A percentile compares a stretch with the other conserved stretches of the same genome.
phyloP scores from a whole-genome alignment of 2,329 filamentous ascomycete species.

The Paracoccidioides lutzii region DNA sequence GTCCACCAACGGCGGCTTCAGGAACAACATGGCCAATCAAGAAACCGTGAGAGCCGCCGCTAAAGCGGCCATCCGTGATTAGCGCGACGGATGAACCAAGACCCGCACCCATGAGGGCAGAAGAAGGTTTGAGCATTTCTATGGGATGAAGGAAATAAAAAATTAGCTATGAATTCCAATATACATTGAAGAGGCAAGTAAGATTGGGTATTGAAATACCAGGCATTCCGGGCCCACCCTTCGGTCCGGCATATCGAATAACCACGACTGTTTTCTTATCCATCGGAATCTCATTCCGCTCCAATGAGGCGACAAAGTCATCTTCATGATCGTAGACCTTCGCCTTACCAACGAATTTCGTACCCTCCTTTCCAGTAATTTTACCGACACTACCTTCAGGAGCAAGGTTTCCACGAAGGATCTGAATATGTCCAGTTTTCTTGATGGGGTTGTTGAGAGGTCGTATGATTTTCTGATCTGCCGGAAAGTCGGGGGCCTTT shows the following conservation, averaged over 20 bases:
- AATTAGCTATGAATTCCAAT: background rate
- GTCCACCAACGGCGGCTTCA: constrained; percentile 78
- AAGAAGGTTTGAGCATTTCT: constrained; percentile 61
- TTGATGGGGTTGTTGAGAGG: constrained; percentile 59
- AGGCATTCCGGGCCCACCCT: constrained; percentile 61
- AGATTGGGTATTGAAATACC: constrained; percentile 5
- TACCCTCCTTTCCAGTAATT: constrained; percentile 65
- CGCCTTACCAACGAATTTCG: constrained; percentile 54
- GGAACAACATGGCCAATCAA: constrained; percentile 53
- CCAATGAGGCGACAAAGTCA: constrained; percentile 53
- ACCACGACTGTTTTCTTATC: constrained; percentile 66
- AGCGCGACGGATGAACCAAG: constrained; percentile 57
- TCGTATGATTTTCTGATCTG: constrained; percentile 56
- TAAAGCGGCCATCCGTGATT: constrained; percentile 68
- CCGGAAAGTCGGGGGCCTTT: constrained; percentile 50
- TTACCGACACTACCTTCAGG: constrained; percentile 61
- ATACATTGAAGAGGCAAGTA: background rate
- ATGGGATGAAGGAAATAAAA: background rate
- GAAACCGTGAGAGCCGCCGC: constrained; percentile 47
- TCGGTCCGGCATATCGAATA: constrained; percentile 62
- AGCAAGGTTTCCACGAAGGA: constrained; percentile 55
- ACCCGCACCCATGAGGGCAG: constrained; percentile 61
- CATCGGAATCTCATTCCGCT: constrained; percentile 56
- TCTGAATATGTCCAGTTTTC: constrained; percentile 58
- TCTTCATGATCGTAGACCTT: constrained; percentile 60